Evolutionary conservation across 768 basidiomycete species (phyloP).

Genomic region (Boletellus sp.): DNA sequence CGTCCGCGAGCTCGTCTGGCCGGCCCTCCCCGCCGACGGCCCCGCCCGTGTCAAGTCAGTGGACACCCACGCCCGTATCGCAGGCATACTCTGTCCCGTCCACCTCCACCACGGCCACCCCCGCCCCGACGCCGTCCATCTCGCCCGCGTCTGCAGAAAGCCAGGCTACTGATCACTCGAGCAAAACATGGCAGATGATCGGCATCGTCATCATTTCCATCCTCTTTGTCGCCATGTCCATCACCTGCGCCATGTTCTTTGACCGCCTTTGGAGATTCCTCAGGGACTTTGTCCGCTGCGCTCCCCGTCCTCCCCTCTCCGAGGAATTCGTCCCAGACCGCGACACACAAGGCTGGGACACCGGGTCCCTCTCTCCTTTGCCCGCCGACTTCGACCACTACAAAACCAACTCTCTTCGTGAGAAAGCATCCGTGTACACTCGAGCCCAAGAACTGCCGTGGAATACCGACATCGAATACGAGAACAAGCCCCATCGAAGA

Average conservation of each 20-base stretch:
- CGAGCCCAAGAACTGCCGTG: conserved; percentile 25
- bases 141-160: conserved; percentile 5
- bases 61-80: not conserved
- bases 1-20: not conserved
- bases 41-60: not conserved
- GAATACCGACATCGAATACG: conserved; percentile 14
- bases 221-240: conserved; percentile 50
- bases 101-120: not conserved
- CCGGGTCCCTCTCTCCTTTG: conserved; percentile 5
- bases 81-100: not conserved
- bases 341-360: conserved; percentile 59
- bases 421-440: not conserved
- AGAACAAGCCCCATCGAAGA: conserved; percentile 16
- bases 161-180: conserved; percentile 35
- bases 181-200: conserved; percentile 64
- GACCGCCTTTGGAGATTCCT: conserved; percentile 68
- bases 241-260: conserved; percentile 62
- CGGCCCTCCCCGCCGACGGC: not conserved
- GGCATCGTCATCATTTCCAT: conserved; percentile 66
- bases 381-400: not conserved
- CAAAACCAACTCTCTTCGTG: not conserved
- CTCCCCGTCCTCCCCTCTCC: conserved; percentile 28
- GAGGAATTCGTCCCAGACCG: conserved; percentile 66
- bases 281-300: conserved; percentile 45
- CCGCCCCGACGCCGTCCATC: conserved; percentile 2